phyloP scores from a whole-genome alignment of 1,284 basidiomycete genomes.

The Trametes hirsuta region DNA sequence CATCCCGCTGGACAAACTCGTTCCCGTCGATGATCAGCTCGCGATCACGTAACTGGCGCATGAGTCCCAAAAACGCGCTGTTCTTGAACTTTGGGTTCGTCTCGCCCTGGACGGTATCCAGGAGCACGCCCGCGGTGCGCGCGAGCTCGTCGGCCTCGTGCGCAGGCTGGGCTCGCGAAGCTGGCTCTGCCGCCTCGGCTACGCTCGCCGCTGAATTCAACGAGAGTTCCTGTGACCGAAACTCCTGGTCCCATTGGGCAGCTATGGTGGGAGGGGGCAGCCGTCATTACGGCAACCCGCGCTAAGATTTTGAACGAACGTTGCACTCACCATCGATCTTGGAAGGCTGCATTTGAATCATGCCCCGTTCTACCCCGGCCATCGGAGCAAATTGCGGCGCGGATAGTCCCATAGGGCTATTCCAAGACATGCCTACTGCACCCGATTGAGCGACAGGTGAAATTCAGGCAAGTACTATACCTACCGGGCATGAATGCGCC shows the following conservation, averaged over 20 bases:
- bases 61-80: slow-evolving; percentile 86
- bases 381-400: slow-evolving; percentile 16
- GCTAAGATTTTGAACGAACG: not conserved
- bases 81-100: slow-evolving; percentile 88
- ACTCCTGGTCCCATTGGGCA: slow-evolving; percentile 64
- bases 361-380: slow-evolving; percentile 10
- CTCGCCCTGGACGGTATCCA: slow-evolving; percentile 70
- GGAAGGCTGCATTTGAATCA: slow-evolving; percentile 9
- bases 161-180: slow-evolving; percentile 32
- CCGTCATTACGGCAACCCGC: slow-evolving; percentile 6
- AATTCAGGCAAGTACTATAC: not conserved
- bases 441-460: not conserved
- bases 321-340: slow-evolving; percentile 22
- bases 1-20: slow-evolving; percentile 67
- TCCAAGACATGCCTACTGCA: slow-evolving; percentile 16
- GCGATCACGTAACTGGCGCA: slow-evolving; percentile 84
- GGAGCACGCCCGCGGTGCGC: slow-evolving; percentile 70
- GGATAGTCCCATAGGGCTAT: slow-evolving; percentile 3
- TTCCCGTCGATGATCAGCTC: slow-evolving; percentile 86
- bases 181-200: slow-evolving; percentile 21
- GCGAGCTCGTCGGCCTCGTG: slow-evolving; percentile 67
- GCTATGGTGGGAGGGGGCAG: slow-evolving; percentile 21
- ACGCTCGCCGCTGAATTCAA: slow-evolving; percentile 21
- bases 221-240: slow-evolving; percentile 56
- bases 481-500: slow-evolving; percentile 12